Conservation (phyloP, 2,329 filamentous ascomycete genomes). For the Fusarium haematococcum region DNA sequence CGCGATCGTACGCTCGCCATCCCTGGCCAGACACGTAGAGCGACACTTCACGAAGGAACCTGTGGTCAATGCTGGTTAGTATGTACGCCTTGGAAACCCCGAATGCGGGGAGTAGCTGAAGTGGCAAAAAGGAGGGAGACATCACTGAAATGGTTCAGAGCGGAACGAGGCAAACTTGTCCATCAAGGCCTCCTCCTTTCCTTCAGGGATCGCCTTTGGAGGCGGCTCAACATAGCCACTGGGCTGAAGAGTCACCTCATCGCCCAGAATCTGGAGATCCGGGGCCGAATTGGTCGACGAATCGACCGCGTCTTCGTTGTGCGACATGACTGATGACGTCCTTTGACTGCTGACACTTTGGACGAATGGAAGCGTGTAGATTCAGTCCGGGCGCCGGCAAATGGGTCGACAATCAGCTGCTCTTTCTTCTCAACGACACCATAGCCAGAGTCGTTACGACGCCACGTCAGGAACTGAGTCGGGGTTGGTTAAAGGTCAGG, state of each 20-base stretch:
- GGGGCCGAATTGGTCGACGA: conserved; percentile 65
- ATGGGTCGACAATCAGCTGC: conserved; percentile 33
- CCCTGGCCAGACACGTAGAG: conserved; percentile 92
- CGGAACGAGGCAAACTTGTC: conserved; percentile 90
- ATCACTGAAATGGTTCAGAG: conserved; percentile 70
- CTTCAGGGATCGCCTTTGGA: conserved; percentile 56
- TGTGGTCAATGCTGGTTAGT: conserved; percentile 48
- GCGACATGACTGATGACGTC: conserved; percentile 44
- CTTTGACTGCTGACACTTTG: conserved; percentile 4
- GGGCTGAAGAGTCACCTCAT: conserved; percentile 80
- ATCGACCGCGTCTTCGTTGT: conserved; percentile 47
- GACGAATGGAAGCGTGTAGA: conserved; percentile 18
- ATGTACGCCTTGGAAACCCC: neutral
- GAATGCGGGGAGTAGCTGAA: neutral
- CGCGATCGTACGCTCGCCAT: conserved; percentile 93
- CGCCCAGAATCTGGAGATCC: conserved; percentile 82
- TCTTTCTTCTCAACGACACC: conserved; percentile 30
- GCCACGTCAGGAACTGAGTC: conserved; percentile 15
- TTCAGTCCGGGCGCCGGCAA: conserved; percentile 9
- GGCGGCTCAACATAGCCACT: conserved; percentile 72
- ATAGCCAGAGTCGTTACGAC: conserved; percentile 29
- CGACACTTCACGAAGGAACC: conserved; percentile 93
- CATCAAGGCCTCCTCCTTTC: conserved; percentile 77
- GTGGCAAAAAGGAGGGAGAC: conserved; percentile 25
- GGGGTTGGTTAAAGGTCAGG: conserved; percentile 11